Evolutionary conservation across 495 filamentous ascomycete genomes (phyloP), one percentile per base, ranked within the genome.

Genomic region (Penicillium alfredii): DNA sequence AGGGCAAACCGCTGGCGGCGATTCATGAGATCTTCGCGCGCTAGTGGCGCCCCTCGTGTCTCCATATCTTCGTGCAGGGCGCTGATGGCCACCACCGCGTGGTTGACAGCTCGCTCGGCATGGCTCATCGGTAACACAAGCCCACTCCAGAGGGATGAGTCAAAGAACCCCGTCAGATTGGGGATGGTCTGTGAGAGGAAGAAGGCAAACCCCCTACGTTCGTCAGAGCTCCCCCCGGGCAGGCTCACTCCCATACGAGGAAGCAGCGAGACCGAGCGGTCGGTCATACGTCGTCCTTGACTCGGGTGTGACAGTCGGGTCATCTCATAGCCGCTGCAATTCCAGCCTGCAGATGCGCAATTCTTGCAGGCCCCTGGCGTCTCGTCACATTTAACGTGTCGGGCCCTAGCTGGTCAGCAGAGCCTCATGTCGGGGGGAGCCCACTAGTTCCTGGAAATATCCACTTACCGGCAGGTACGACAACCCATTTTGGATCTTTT

Each of bases 391-490:
- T 56, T 52, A 3, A 49, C 20, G 20, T 40, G 52, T 14, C 52
- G 33, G 8, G 23, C 14, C 11, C 52, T 56, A 21, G 3, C 13
- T 8, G 6, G n/a, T 26, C 6, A 29, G 11, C 3, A 30, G 4
- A 11, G 10, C 6, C 33, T 27, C 3, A 20, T 33, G 21, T 24
- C 8, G 22, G 22, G 8, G 22, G 27, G 20, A 18, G 12, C 16
- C n/a, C n/a, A n/a, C n/a, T 21, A n/a, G n/a, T 19, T 15, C 21
- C 10, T 9, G 10, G 7, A 28, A 17, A 8, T 6, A 4, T 10
- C 6, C 16, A 42, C 47, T 20, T 10, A 51, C 47, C 47, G 37
- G 28, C 47, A 92, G 81, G 85, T 88, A 60, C 36, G 75, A 62
- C 16, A 20, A 19, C 9, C 3, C n/a, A 10, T 44, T 12, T 26